Percentiles rank a stretch among this genome's conserved stretches.
Conservation (phyloP, 2,329 filamentous ascomycete genomes). For the Blastomyces silverae region DNA sequence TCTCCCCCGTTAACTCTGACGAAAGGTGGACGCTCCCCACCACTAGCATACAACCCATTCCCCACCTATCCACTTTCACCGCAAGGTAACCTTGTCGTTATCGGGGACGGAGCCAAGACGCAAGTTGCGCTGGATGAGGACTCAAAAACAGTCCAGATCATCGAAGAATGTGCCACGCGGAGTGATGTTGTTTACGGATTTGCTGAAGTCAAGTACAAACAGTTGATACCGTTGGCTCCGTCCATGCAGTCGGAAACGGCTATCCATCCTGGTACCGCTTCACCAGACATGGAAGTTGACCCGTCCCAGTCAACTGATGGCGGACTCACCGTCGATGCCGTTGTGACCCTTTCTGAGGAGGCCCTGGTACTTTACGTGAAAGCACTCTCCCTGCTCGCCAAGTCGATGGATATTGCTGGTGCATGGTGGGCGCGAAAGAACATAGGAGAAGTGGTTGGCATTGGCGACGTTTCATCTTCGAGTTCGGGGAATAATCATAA, state of each 20-base stretch:
- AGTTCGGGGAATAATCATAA: slow-evolving; percentile 28
- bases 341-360: slow-evolving; percentile 84
- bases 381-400: slow-evolving; percentile 77
- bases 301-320: slow-evolving; percentile 57
- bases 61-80: slow-evolving; percentile 73
- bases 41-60: slow-evolving; percentile 58
- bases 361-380: slow-evolving; percentile 95
- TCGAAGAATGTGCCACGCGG: slow-evolving; percentile 85
- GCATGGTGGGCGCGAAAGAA: slow-evolving; percentile 82
- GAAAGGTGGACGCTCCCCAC: slow-evolving; percentile 43
- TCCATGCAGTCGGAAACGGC: slow-evolving; percentile 45
- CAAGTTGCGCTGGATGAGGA: slow-evolving; percentile 68
- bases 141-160: slow-evolving; percentile 64
- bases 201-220: slow-evolving; percentile 96
- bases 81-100: slow-evolving; percentile 59
- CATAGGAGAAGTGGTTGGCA: slow-evolving; percentile 52
- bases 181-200: slow-evolving; percentile 97
- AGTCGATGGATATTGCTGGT: slow-evolving; percentile 91
- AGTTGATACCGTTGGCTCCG: slow-evolving; percentile 82
- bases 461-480: slow-evolving; percentile 40
- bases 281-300: slow-evolving; percentile 31
- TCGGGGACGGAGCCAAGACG: slow-evolving; percentile 57
- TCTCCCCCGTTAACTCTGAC: slow-evolving; percentile 44
- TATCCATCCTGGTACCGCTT: slow-evolving; percentile 27
- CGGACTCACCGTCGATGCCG: slow-evolving; percentile 75